phyloP scores from a whole-genome alignment of 768 basidiomycete genomes.

The Nidularia pulvinata region DNA sequence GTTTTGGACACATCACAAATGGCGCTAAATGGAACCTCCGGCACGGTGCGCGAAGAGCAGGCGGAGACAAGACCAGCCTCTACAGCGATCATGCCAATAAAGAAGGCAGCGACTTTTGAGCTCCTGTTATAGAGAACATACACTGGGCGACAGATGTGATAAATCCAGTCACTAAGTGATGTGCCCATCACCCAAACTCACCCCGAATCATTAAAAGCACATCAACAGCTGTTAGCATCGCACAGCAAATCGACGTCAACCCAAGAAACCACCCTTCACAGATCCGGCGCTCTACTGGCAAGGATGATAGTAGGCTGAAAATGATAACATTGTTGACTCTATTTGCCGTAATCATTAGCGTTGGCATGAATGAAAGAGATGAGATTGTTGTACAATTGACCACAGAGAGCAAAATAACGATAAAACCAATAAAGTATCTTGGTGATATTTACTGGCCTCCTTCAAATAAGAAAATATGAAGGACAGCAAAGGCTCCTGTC shows the following conservation, averaged over 20 bases:
- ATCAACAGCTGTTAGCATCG: slow-evolving; percentile 9
- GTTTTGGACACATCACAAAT: slow-evolving; percentile 10
- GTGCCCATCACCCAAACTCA: background rate
- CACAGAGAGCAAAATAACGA: slow-evolving; percentile 11
- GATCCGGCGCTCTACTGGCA: background rate
- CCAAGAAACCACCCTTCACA: slow-evolving; percentile 11
- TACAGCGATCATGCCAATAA: slow-evolving; percentile 5
- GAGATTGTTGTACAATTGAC: slow-evolving; percentile 9
- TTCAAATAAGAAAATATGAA: too few relatives aligned
- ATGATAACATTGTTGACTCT: background rate
- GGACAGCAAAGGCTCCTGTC: too few relatives aligned
- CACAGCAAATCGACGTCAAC: slow-evolving; percentile 7
- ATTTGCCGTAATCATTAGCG: too few relatives aligned
- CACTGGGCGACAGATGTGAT: slow-evolving; percentile 2
- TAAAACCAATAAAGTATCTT: slow-evolving; percentile 7
- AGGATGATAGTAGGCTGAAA: background rate
- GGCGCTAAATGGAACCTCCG: slow-evolving; percentile 8
- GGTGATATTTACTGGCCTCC: slow-evolving; percentile 1
- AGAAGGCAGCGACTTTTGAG: slow-evolving; percentile 5
- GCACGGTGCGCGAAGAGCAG: slow-evolving; percentile 6
- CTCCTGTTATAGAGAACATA: slow-evolving; percentile 11
- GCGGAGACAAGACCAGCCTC: slow-evolving; percentile 6
- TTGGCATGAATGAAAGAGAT: slow-evolving; percentile 5
- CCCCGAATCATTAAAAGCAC: slow-evolving; percentile 12
- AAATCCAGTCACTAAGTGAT: background rate